Evolutionary conservation across 106 monocot genomes (phyloP).

Genomic region (Agapanthus africanus): DNA sequence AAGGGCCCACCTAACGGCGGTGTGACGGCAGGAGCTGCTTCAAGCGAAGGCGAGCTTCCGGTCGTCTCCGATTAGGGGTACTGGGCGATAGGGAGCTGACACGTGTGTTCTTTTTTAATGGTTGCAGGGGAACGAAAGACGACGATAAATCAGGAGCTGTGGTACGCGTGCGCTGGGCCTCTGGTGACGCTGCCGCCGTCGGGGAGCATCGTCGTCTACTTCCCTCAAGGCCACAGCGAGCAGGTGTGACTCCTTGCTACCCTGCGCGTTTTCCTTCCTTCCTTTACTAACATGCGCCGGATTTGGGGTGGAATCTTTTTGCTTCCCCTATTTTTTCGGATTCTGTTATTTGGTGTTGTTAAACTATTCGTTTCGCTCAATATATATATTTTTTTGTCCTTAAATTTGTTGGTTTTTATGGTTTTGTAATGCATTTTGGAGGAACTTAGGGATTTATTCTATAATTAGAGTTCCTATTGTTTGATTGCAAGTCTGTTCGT

Average conservation of each 20-base stretch:
- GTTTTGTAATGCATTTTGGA: neutral
- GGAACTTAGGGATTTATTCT: neutral
- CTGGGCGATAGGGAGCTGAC: neutral
- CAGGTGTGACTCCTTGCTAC: conserved; percentile 1
- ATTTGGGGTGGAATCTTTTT: conserved; percentile 2
- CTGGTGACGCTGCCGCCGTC: conserved; percentile 12
- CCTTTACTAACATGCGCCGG: conserved; percentile 8
- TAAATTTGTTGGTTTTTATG: too few relatives aligned
- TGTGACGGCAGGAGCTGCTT: neutral
- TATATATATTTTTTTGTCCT: too few relatives aligned
- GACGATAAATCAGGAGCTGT: conserved; percentile 14
- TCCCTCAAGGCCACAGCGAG: conserved; percentile 16
- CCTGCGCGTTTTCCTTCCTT: neutral
- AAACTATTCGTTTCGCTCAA: too few relatives aligned
- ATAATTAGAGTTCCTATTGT: neutral
- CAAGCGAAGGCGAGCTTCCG: neutral
- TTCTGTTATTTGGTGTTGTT: neutral
- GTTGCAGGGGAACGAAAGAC: neutral
- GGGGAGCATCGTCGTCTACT: conserved; percentile 12
- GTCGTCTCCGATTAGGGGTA: neutral
- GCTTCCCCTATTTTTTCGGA: neutral
- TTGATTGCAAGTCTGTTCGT: neutral
- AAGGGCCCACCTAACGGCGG: neutral
- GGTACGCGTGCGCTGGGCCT: conserved; percentile 18
- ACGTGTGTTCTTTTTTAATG: conserved; percentile 6